Conservation (phyloP, 2,329 filamentous ascomycete species). For the Fusarium tupiense region DNA sequence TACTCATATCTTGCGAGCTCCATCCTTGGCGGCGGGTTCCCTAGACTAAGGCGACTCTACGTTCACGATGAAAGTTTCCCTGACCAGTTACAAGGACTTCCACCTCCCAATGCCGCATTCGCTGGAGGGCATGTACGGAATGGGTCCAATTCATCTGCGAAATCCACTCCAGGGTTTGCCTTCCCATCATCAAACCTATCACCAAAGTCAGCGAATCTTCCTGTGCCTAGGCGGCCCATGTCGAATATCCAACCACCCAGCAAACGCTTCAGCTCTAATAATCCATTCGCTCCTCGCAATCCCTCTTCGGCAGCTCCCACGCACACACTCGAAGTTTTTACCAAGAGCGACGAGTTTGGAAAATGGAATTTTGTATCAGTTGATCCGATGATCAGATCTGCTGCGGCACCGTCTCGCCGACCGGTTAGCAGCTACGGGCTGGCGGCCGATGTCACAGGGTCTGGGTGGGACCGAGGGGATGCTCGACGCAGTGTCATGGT, state of each 20-base stretch:
- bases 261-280: slow-evolving; percentile 68
- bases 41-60: slow-evolving; percentile 79
- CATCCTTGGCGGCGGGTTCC: slow-evolving; percentile 78
- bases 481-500: slow-evolving; percentile 65
- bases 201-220: slow-evolving; percentile 37
- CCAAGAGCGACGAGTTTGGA: slow-evolving; percentile 66
- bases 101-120: slow-evolving; percentile 65
- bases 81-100: slow-evolving; percentile 77
- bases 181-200: slow-evolving; percentile 37
- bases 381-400: slow-evolving; percentile 45
- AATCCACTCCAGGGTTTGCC: slow-evolving; percentile 37
- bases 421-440: slow-evolving; percentile 68
- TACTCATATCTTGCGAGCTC: slow-evolving; percentile 89
- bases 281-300: slow-evolving; percentile 60
- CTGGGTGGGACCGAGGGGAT: slow-evolving; percentile 62
- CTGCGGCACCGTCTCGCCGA: slow-evolving; percentile 47
- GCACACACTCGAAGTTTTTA: slow-evolving; percentile 68
- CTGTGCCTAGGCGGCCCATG: slow-evolving; percentile 42
- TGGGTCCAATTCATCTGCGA: slow-evolving; percentile 46
- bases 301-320: slow-evolving; percentile 53
- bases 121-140: slow-evolving; percentile 45
- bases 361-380: slow-evolving; percentile 69
- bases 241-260: slow-evolving; percentile 42
- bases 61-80: slow-evolving; percentile 87
- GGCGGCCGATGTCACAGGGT: slow-evolving; percentile 59